These are phyloP conservation scores for Phytopythium cucurbitacearum DNA, from an alignment of 352 stramenopile genomes.

Conservation along the genomic window DNA sequence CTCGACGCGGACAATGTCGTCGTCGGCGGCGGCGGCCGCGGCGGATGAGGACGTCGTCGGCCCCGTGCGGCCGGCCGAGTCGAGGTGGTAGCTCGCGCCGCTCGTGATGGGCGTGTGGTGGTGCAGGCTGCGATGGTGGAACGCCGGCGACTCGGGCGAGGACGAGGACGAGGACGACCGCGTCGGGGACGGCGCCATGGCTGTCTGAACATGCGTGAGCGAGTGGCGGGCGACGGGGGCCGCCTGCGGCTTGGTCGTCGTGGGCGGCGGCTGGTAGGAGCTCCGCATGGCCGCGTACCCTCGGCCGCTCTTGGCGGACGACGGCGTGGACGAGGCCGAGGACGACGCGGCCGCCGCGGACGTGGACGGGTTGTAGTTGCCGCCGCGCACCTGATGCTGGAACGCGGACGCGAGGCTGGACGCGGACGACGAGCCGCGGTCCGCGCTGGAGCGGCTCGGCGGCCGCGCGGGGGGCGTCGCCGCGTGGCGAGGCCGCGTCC, in stretches of 20 bases:
- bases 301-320: slow-evolving; percentile 19
- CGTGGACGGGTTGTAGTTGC: slow-evolving; percentile 6
- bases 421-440: slow-evolving; percentile 5
- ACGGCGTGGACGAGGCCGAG: slow-evolving; percentile 30
- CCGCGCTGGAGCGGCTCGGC: too few relatives aligned
- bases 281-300: slow-evolving; percentile 15
- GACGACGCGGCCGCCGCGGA: slow-evolving; percentile 7
- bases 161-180: slow-evolving; percentile 21
- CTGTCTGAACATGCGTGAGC: slow-evolving; percentile 37
- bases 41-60: neutral
- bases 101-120: slow-evolving; percentile 10
- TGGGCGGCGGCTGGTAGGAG: slow-evolving; percentile 34
- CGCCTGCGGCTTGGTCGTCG: slow-evolving; percentile 19
- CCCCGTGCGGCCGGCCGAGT: slow-evolving; percentile 15
- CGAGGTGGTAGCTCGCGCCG: slow-evolving; percentile 25
- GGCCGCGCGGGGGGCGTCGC: slow-evolving; percentile 11
- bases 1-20: slow-evolving; percentile 71
- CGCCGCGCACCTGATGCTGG: slow-evolving; percentile 23
- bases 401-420: slow-evolving; percentile 19
- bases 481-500: slow-evolving; percentile 25
- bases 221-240: slow-evolving; percentile 34
- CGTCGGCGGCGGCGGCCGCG: slow-evolving; percentile 18
- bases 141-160: slow-evolving; percentile 8
- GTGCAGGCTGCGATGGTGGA: slow-evolving; percentile 9
- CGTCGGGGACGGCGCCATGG: slow-evolving; percentile 24